Conservation (phyloP, 441 rosid species). For the Codiaeum variegatum region DNA sequence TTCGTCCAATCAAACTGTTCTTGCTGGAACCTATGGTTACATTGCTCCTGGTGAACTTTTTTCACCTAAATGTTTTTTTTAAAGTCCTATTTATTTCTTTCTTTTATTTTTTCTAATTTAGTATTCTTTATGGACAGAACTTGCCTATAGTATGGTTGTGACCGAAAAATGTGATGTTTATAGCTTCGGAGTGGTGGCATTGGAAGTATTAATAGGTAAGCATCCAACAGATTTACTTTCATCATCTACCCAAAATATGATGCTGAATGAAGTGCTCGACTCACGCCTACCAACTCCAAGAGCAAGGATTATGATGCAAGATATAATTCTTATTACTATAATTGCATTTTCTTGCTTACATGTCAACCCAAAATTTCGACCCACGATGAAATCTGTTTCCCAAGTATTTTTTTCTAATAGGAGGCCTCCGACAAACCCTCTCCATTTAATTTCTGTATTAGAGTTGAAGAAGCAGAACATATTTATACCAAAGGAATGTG, state of each 20-base stretch:
- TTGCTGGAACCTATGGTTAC: slow-evolving; percentile 27
- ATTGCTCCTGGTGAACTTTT: slow-evolving; percentile 29
- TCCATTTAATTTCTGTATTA: slow-evolving; percentile 7
- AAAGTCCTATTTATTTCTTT: background rate
- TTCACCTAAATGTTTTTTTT: too few relatives aligned
- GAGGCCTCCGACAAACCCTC: background rate
- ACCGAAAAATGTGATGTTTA: slow-evolving; percentile 29
- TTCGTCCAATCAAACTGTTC: slow-evolving; percentile 23
- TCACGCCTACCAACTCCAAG: slow-evolving; percentile 5
- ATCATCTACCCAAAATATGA: background rate
- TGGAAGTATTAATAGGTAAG: slow-evolving; percentile 28
- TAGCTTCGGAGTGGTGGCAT: slow-evolving; percentile 23
- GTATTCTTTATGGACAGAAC: slow-evolving; percentile 5
- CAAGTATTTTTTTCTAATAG: background rate
- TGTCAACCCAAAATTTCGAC: slow-evolving; percentile 14
- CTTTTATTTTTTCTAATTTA: too few relatives aligned
- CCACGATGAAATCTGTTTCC: slow-evolving; percentile 17
- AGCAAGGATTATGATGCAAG: background rate
- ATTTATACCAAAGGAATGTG: background rate
- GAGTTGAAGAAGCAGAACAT: background rate
- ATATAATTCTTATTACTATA: slow-evolving; percentile 5
- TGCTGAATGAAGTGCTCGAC: slow-evolving; percentile 12
- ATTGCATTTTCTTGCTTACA: slow-evolving; percentile 15
- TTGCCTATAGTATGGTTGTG: slow-evolving; percentile 21
- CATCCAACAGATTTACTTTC: slow-evolving; percentile 26